These are phyloP conservation scores for Apiospora aurea DNA, from an alignment of 2,329 filamentous ascomycete species.

Conservation along the genomic window DNA sequence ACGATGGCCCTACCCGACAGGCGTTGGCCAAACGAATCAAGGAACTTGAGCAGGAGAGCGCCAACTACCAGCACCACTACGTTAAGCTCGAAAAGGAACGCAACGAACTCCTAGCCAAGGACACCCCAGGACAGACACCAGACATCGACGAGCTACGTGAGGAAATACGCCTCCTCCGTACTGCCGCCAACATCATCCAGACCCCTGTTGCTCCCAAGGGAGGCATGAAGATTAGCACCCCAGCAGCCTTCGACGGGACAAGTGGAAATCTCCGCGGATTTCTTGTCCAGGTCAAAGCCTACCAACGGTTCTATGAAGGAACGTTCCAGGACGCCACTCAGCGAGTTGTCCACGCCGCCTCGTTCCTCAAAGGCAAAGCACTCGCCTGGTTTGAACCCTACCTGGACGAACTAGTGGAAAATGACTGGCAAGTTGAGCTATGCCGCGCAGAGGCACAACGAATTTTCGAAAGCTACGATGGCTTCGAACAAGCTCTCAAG, in stretches of 20 bases:
- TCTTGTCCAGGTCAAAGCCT: not conserved
- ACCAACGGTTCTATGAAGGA: not conserved
- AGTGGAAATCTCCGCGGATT: no score
- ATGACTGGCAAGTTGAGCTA: not conserved
- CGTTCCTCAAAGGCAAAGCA: not conserved
- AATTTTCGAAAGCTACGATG: not conserved
- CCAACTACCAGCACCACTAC: no score
- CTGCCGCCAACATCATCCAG: not conserved
- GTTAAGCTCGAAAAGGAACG: no score
- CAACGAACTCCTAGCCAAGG: no score
- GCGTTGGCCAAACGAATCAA: no score
- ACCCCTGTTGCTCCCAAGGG: not conserved
- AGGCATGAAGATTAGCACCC: not conserved
- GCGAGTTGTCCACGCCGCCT: not conserved
- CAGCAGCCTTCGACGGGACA: not conserved
- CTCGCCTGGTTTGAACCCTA: not conserved
- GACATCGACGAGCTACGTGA: no score
- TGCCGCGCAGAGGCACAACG: not conserved
- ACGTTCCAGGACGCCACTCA: not conserved
- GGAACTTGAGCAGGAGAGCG: no score
- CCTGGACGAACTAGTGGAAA: not conserved
- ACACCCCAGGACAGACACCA: no score
- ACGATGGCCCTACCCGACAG: no score
- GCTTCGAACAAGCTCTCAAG: no score
- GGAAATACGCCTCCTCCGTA: not conserved